phyloP scores from a whole-genome alignment of 345 rosid genomes.

The Rhodamnia rubescens region DNA sequence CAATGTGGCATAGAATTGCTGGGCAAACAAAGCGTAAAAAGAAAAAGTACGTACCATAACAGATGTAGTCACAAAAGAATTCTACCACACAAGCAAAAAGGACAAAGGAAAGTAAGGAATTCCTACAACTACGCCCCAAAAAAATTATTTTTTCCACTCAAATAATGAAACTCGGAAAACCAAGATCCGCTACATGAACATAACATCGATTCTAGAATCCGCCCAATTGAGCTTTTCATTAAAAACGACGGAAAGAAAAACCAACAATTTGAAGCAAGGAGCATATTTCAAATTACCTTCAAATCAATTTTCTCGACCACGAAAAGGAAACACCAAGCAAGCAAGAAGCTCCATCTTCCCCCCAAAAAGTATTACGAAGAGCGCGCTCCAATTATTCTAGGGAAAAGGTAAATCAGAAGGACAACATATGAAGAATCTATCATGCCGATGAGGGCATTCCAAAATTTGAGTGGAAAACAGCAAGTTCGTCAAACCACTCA shows the following conservation, averaged over 20 bases:
- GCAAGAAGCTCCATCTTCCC: background rate
- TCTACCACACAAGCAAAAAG: background rate
- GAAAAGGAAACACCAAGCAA: background rate
- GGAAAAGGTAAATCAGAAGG: background rate
- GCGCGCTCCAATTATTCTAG: background rate
- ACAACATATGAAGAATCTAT: background rate
- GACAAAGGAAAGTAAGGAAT: background rate
- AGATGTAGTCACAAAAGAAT: background rate
- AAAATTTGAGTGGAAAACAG: background rate
- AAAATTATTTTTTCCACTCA: background rate
- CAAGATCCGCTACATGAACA: background rate
- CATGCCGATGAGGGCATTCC: background rate
- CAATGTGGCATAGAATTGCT: background rate
- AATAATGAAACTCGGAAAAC: background rate
- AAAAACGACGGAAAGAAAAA: background rate
- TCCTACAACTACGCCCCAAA: background rate
- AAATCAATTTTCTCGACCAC: background rate
- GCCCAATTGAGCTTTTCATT: background rate
- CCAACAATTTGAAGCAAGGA: background rate
- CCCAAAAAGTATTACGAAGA: background rate
- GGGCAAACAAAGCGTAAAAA: background rate
- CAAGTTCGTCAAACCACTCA: background rate
- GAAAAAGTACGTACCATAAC: background rate
- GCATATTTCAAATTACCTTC: background rate
- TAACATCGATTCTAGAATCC: background rate